Evolutionary conservation across 2,329 filamentous ascomycete genomes (phyloP).

Genomic region (Penicillium hordei): DNA sequence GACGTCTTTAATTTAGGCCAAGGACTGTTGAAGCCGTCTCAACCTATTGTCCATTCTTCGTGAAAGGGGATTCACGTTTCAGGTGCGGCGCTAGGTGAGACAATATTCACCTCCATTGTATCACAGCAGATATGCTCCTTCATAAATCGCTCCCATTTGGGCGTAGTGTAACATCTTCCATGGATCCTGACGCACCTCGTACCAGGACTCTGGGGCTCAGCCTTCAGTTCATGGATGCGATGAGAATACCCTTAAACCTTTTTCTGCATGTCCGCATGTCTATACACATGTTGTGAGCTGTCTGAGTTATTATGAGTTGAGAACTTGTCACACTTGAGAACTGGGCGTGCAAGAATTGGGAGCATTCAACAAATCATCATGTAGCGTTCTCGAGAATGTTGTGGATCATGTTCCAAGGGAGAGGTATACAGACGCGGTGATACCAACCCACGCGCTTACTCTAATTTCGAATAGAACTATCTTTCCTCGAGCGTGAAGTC

Average conservation of each 20-base stretch:
- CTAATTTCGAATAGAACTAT: slow-evolving; percentile 4
- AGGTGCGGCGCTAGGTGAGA: slow-evolving; percentile 2
- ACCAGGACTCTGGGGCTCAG: slow-evolving; percentile 5
- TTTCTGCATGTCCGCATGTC: slow-evolving; percentile 4
- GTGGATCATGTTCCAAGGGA: slow-evolving; percentile 1
- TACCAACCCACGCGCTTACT: slow-evolving; percentile 10
- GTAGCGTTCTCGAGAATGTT: background rate
- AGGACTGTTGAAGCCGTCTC: background rate
- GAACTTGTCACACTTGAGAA: background rate
- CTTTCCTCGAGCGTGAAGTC: background rate
- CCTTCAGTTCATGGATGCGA: slow-evolving; percentile 1
- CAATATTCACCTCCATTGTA: background rate
- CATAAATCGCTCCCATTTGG: background rate
- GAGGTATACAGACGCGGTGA: background rate
- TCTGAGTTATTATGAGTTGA: background rate
- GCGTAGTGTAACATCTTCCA: slow-evolving; percentile 3
- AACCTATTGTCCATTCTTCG: background rate
- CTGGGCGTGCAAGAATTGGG: background rate
- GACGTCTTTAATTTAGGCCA: background rate
- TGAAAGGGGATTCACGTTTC: background rate
- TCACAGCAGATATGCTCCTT: background rate
- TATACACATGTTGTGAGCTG: slow-evolving; percentile 4
- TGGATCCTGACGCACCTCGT: slow-evolving; percentile 3
- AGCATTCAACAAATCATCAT: background rate
- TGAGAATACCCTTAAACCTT: background rate